These are phyloP conservation scores for Eutrema japonicum DNA, from an alignment of 345 rosid species.

Conservation along the genomic window DNA sequence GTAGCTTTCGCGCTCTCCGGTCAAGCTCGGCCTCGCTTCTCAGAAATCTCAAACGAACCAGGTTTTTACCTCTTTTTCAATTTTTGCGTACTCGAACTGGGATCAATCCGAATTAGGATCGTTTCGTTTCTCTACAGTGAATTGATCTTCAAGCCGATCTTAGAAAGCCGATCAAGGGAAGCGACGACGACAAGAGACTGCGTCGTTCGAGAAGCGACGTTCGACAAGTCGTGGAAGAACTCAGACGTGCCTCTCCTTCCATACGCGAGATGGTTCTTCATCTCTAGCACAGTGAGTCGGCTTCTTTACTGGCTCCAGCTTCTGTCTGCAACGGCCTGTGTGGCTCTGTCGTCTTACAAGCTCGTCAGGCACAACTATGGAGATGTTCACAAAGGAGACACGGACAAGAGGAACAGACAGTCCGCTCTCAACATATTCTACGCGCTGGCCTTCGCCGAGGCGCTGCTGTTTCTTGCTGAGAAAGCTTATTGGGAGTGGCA, in stretches of 20 bases:
- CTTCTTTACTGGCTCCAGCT: constrained; percentile 91
- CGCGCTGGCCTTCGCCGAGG: constrained; percentile 81
- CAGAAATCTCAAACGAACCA: constrained; percentile 37
- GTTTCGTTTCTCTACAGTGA: constrained; percentile 18
- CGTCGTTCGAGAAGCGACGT: constrained; percentile 27
- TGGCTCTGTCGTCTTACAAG: constrained; percentile 68
- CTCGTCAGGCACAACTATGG: constrained; percentile 78
- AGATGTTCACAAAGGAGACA: constrained; percentile 71
- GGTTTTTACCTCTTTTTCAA: neutral
- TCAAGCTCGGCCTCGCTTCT: constrained; percentile 53
- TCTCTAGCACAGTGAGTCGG: constrained; percentile 67
- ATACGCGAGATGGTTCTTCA: constrained; percentile 75
- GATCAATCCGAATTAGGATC: neutral
- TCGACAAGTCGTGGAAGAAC: constrained; percentile 58
- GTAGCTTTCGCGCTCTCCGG: constrained; percentile 72
- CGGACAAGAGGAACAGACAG: constrained; percentile 72
- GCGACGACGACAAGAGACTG: constrained; percentile 36
- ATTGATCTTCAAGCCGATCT: constrained; percentile 25
- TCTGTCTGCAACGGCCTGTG: constrained; percentile 75
- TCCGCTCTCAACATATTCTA: constrained; percentile 80
- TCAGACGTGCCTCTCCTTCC: constrained; percentile 87
- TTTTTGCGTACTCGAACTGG: neutral
- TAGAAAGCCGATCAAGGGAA: constrained; percentile 34
- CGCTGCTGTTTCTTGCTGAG: constrained; percentile 75
- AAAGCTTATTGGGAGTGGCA: constrained; percentile 88